Base-by-base conservation (phyloP, 805 yeast genomes). In the Scheffersomyces amazonensis region DNA sequence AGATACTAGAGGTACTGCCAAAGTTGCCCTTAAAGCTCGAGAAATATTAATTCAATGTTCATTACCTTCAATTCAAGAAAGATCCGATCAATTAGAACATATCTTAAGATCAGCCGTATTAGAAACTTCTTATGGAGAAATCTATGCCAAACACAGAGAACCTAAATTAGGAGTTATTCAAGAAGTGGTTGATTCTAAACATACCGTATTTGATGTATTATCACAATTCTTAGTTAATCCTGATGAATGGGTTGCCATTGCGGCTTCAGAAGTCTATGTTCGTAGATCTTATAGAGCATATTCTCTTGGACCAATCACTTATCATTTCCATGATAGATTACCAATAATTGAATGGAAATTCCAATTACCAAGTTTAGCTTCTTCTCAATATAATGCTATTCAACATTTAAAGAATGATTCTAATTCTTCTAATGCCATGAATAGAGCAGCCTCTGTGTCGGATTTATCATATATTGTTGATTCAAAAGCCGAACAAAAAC, bases 221-320 rank as follows among this genome's bases (percentile, higher is more conserved):
- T 77, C 95, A 32, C 97, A 88, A 66, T 93, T 93, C 68, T 79
- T 93, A 66, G 79, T 76, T 39, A 85, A 87, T 51, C 56, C 75
- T 10, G 97, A 95, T 56, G 86, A 84, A 34, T 87, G 87, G 75
- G 91, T 93, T 43, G 85, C 91, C 3, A 78, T 91, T 48, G 98
- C 99, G 25, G 98, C 99, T 25, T 88, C 96, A 32, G 97, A 93
- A 66, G 96, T 93, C 42, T 93, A 93, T 64, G 83, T 90, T 43
- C 84, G 98, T 63, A 84, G 99, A 63, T 95, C 98, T 32, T 93
- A 90, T 73, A 81, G 98, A 56, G 98, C 98, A 27, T 93, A 95
- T 69, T 83, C 88, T 29, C 83, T 93, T 44, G 83, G 87, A 39
- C 84, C 82, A 46, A 76, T 95, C 37, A 67, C 71, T 38, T 87